Base-by-base conservation (phyloP, 1,284 basidiomycete species). In the Sporisorium reilianum region DNA sequence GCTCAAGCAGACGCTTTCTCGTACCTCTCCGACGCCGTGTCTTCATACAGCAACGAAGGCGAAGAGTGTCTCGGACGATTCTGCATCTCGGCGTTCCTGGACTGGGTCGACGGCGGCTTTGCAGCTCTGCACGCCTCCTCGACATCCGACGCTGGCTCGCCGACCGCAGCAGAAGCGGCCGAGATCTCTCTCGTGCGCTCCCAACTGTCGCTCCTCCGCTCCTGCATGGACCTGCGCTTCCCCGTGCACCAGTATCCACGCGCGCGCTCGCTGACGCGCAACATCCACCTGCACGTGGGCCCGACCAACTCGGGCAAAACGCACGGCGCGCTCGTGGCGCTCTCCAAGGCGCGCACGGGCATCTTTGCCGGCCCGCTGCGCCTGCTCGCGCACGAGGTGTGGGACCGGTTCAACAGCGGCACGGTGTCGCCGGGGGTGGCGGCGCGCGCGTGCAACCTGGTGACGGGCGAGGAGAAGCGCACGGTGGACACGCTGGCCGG, bases 241-340 rank as follows among this genome's bases (percentile, higher is more conserved):
- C 78, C 87, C 6, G 73, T 84, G 16, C 78, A 84, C 25, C 72
- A 77, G 5, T 86, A 84, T 62, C 64, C 86, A 3, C 40, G 63
- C 5, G 88, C 89, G 0, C 85, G 89, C 7, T 77, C 86, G 2
- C 79, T 90, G 61, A 89, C 88, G 9, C 89, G 96, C 20, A 91
- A 91, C 79, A 88, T 98, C 74, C 92, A 96, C 85, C 91, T 99
- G 87, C 96, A 99, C 83, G 94, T 99, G 63, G 96, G 96, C 0
- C 96, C 96, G 0, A 99, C 96, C 34, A 99, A 99, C 86, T 94
- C 93, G 64, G 96, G 96, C 42, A 99, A 99, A 87, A 99, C 95
- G 0, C 91, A 98, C 84, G 91, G 92, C 79, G 96, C 95, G 0
- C 87, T 99, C 12, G 90, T 93, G 48, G 93, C 95, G 0, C 88